Evolutionary conservation across 805 yeast species (phyloP).

Genomic region (Yamadazyma scolyti): DNA sequence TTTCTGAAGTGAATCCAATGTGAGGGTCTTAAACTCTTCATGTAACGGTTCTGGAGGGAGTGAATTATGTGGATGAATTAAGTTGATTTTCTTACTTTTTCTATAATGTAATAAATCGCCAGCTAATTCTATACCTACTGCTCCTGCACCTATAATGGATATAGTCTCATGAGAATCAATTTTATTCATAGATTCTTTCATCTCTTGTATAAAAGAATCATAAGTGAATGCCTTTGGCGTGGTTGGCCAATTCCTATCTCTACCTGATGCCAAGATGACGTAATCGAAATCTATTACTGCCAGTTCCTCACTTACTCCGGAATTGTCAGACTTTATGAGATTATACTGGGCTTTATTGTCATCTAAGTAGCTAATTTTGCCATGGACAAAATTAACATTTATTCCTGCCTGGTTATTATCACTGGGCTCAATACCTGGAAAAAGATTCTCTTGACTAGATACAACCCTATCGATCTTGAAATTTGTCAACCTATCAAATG

Average conservation of each 20-base stretch:
- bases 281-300: conserved; percentile 39
- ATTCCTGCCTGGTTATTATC: conserved; percentile 5
- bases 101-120: conserved; percentile 34
- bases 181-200: conserved; percentile 28
- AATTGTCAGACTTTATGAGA: conserved; percentile 11
- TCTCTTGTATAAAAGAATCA: conserved; percentile 38
- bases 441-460: conserved; percentile 16
- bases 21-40: conserved; percentile 22
- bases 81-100: conserved; percentile 30
- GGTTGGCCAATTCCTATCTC: conserved; percentile 52
- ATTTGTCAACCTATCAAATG: conserved; percentile 25
- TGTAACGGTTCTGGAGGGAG: conserved; percentile 38
- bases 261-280: conserved; percentile 45
- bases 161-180: conserved; percentile 30
- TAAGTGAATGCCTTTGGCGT: conserved; percentile 44
- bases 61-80: conserved; percentile 33
- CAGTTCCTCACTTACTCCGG: conserved; percentile 4
- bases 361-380: conserved; percentile 24
- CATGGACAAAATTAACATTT: conserved; percentile 26
- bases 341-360: conserved; percentile 22
- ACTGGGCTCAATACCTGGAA: conserved; percentile 2
- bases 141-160: conserved; percentile 46
- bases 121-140: conserved; percentile 41
- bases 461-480: conserved; percentile 25
- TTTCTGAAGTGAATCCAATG: conserved; percentile 21